phyloP scores from a whole-genome alignment of 352 stramenopile species.

The Globisporangium echinulatum region DNA sequence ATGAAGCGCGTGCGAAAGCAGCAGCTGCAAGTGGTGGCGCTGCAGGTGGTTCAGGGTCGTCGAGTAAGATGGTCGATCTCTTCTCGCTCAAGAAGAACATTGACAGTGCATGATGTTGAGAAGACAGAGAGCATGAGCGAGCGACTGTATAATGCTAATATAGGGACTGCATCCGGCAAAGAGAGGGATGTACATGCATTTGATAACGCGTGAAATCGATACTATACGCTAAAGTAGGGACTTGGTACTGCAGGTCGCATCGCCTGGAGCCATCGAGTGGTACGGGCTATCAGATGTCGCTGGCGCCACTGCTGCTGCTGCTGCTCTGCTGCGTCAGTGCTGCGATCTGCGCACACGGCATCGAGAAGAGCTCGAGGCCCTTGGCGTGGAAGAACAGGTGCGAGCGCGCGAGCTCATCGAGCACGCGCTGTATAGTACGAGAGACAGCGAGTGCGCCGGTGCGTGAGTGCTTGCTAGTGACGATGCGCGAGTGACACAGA shows the following conservation, averaged over 20 bases:
- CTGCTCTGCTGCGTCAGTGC: no score
- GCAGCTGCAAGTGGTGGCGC: conserved; percentile 4
- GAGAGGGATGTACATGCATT: no score
- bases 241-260: no score
- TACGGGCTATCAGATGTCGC: no score
- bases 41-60: not conserved
- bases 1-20: conserved; percentile 21
- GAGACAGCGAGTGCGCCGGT: conserved; percentile 27
- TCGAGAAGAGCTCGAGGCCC: conserved; percentile 60
- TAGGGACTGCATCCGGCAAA: no score
- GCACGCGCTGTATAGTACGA: not conserved
- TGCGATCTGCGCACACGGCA: conserved; percentile 40
- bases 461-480: conserved; percentile 16
- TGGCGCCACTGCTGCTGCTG: no score
- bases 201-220: no score
- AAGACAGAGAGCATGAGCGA: no score
- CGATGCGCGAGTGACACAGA: not conserved
- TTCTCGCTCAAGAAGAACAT: conserved; percentile 46
- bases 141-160: no score
- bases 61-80: conserved; percentile 27
- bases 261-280: no score
- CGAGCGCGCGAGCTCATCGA: conserved; percentile 64
- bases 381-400: conserved; percentile 76
- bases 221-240: no score
- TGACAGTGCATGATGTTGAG: conserved; percentile 5